Evolutionary conservation across 169 alveolate species (phyloP).

Genomic region (Theileria orientalis): DNA sequence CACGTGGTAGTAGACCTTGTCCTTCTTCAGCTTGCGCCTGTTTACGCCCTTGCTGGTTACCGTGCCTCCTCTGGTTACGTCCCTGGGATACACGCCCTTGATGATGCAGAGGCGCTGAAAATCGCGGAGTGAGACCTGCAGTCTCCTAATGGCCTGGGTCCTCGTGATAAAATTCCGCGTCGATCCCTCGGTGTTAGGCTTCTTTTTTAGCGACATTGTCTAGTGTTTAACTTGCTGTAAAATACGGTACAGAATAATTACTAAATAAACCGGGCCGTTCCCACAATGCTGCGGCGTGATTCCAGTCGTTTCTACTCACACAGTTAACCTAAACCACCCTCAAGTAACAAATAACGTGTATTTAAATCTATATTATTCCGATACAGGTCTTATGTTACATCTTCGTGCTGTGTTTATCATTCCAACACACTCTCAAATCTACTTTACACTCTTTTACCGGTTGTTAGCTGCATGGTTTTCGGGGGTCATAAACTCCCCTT

Average conservation of each 20-base stretch:
- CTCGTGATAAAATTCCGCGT: conserved; percentile 63
- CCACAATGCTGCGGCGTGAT: too few species aligned
- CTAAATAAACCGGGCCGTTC: background rate
- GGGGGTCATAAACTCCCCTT: too few species aligned
- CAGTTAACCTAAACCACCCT: background rate
- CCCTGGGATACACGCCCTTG: conserved; percentile 98
- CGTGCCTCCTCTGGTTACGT: conserved; percentile 91
- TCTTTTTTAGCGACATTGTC: conserved; percentile 63
- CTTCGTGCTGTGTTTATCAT: too few species aligned
- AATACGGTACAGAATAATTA: background rate
- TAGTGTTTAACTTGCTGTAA: background rate
- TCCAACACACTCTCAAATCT: too few species aligned
- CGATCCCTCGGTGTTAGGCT: conserved; percentile 54
- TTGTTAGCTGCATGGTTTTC: too few species aligned
- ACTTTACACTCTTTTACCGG: too few species aligned
- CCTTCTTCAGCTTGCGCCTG: conserved; percentile 77
- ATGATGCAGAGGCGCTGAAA: conserved; percentile 96
- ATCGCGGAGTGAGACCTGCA: conserved; percentile 77
- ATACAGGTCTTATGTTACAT: too few species aligned
- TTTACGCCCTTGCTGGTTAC: conserved; percentile 74
- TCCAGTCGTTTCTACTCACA: background rate
- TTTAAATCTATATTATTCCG: background rate
- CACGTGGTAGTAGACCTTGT: conserved; percentile 90
- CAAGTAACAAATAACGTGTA: background rate
- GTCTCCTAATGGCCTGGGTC: conserved; percentile 62